Evolutionary conservation across 345 rosid species (phyloP).

Genomic region (Gynandropsis gynandra): DNA sequence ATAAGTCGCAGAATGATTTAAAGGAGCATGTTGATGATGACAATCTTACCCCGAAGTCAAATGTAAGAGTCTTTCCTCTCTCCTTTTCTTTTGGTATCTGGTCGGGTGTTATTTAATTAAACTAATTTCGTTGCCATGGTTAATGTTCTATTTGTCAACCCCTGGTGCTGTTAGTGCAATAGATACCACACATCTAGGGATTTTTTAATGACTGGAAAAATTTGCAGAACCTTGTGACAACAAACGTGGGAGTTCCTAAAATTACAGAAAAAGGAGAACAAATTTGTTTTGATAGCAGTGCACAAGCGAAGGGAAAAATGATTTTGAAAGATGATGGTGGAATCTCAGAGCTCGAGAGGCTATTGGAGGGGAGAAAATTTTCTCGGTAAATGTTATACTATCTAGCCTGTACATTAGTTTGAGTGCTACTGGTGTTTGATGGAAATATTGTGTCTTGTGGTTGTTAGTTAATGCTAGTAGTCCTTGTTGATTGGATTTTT

Average conservation of each 20-base stretch:
- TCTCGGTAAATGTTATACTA: slow-evolving; percentile 44
- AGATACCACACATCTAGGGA: neutral
- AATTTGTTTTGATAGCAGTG: slow-evolving; percentile 23
- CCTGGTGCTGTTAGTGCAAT: neutral
- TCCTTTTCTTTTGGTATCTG: slow-evolving; percentile 8
- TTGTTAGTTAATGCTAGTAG: slow-evolving; percentile 10
- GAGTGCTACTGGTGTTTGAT: slow-evolving; percentile 13
- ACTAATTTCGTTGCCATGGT: neutral
- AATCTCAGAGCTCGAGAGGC: slow-evolving; percentile 64
- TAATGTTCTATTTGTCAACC: neutral
- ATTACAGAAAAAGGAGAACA: slow-evolving; percentile 18
- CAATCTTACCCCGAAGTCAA: slow-evolving; percentile 21
- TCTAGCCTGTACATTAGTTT: slow-evolving; percentile 11
- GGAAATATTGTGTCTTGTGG: slow-evolving; percentile 14
- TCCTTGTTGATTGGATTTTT: slow-evolving; percentile 10
- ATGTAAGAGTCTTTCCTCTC: slow-evolving; percentile 30
- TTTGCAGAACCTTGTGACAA: slow-evolving; percentile 21
- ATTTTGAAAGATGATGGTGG: slow-evolving; percentile 23
- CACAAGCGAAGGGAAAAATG: slow-evolving; percentile 24
- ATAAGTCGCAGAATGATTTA: slow-evolving; percentile 19
- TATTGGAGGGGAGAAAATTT: slow-evolving; percentile 48
- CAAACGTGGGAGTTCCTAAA: slow-evolving; percentile 29
- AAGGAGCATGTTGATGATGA: slow-evolving; percentile 24
- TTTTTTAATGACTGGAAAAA: slow-evolving; percentile 6
- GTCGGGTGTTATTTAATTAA: neutral